Conservation (phyloP, 78 protist genomes). For the Acrasis kona region DNA sequence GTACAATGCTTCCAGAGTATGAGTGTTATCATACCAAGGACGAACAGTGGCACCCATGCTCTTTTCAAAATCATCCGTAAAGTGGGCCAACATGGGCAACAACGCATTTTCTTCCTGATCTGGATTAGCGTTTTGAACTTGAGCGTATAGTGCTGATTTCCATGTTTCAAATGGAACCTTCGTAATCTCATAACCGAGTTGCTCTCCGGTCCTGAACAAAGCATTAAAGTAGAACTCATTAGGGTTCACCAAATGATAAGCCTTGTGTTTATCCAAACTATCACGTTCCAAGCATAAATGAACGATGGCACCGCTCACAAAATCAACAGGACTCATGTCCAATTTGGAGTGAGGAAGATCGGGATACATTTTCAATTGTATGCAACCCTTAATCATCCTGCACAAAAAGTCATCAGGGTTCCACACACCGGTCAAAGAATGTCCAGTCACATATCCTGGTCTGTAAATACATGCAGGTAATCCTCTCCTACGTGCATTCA, state of each 20-base stretch:
- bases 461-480: conserved; percentile 29
- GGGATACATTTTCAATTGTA: conserved; percentile 28
- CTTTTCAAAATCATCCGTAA: neutral
- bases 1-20: neutral
- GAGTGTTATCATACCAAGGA: neutral
- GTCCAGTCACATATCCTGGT: conserved; percentile 35
- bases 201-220: neutral
- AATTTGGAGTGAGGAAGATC: neutral
- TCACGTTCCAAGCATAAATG: neutral
- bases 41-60: neutral
- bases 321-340: conserved; percentile 52
- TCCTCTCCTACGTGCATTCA: neutral
- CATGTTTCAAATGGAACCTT: conserved; percentile 12
- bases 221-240: neutral
- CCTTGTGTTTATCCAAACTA: neutral
- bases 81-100: neutral
- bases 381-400: conserved; percentile 57
- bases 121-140: too few relatives aligned
- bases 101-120: neutral
- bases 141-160: neutral
- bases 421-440: conserved; percentile 29
- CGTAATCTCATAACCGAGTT: conserved; percentile 10
- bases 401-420: conserved; percentile 56
- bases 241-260: conserved; percentile 27
- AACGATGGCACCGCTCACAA: conserved; percentile 23